Conservation (phyloP, 148 eudicot genomes). For the Cornus kousa region DNA sequence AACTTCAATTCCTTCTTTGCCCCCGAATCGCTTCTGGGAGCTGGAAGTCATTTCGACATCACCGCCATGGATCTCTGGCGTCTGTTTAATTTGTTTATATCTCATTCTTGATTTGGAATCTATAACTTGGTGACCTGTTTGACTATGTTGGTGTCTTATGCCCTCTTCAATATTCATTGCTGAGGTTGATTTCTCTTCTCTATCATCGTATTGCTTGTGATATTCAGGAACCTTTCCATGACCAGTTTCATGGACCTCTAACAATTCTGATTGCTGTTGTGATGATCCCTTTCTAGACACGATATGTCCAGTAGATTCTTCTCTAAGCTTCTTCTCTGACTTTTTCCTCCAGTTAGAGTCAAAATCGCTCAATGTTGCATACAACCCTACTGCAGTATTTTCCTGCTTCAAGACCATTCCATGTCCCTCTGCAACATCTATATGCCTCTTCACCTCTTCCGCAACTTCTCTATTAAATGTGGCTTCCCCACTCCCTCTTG, state of each 20-base stretch:
- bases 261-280: constrained; percentile 20
- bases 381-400: constrained; percentile 19
- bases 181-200: constrained; percentile 27
- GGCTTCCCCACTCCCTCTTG: constrained; percentile 33
- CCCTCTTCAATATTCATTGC: constrained; percentile 24
- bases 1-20: constrained; percentile 21
- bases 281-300: constrained; percentile 26
- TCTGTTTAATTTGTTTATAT: constrained; percentile 29
- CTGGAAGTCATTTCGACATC: constrained; percentile 25
- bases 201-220: constrained; percentile 26
- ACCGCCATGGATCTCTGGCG: constrained; percentile 20
- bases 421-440: constrained; percentile 22
- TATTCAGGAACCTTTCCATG: constrained; percentile 30
- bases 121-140: constrained; percentile 18
- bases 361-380: constrained; percentile 14
- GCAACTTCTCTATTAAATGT: constrained; percentile 29
- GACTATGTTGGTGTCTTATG: constrained; percentile 30
- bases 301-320: constrained; percentile 34
- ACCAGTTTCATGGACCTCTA: constrained; percentile 27
- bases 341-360: constrained; percentile 70
- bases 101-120: constrained; percentile 31
- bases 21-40: constrained; percentile 23
- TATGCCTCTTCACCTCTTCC: constrained; percentile 8
- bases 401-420: constrained; percentile 24
- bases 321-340: constrained; percentile 76